Evolutionary conservation across 2,329 filamentous ascomycete species (phyloP).

Genomic region (Diaporthe caulivora): DNA sequence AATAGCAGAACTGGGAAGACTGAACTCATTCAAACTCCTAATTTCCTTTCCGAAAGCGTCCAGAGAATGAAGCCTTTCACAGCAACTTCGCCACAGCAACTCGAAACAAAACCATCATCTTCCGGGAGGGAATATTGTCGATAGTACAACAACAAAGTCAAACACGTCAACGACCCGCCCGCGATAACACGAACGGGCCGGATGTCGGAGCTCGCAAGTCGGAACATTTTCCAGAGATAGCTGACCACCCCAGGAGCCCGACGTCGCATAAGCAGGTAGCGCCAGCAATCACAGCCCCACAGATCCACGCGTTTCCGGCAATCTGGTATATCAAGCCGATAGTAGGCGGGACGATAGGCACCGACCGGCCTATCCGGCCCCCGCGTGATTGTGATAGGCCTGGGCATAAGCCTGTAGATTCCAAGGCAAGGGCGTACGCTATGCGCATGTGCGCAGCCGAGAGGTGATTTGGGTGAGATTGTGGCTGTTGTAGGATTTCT

Average conservation of each 20-base stretch:
- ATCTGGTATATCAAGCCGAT: neutral
- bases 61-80: neutral
- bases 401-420: neutral
- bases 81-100: neutral
- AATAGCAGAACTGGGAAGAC: neutral
- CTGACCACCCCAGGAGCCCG: neutral
- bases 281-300: neutral
- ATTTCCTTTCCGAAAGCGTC: neutral
- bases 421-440: neutral
- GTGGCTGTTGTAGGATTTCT: neutral
- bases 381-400: neutral
- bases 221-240: slow-evolving; percentile 3
- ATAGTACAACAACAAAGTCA: neutral
- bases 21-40: no score
- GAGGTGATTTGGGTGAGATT: neutral
- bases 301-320: neutral
- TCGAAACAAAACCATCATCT: neutral
- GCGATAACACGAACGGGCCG: neutral
- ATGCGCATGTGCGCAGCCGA: neutral
- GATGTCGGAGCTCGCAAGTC: neutral
- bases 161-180: neutral
- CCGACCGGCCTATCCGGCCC: neutral
- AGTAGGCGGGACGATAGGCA: neutral
- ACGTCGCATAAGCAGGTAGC: neutral
- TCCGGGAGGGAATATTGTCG: neutral